Evolutionary conservation across 495 filamentous ascomycete species (phyloP).

Genomic region (Penicillium ochrochloron): DNA sequence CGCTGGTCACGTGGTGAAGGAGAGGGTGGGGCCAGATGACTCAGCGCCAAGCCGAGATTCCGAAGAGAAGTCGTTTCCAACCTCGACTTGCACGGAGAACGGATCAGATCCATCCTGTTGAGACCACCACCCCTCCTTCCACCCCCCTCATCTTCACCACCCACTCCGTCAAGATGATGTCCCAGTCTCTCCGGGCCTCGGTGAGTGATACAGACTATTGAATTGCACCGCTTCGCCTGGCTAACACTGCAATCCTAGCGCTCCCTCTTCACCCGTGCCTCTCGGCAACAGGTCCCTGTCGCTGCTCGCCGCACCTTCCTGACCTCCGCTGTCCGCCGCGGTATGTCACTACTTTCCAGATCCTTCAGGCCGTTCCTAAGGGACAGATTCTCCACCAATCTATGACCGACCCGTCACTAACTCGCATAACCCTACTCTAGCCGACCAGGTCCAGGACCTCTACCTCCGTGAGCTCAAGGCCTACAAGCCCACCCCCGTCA

Average conservation of each 20-base stretch:
- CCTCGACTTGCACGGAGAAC: slow-evolving; percentile 39
- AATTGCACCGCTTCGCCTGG: slow-evolving; percentile 15
- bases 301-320: slow-evolving; percentile 83
- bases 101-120: slow-evolving; percentile 42
- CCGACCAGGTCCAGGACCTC: slow-evolving; percentile 94
- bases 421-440: slow-evolving; percentile 50
- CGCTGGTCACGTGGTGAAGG: slow-evolving; percentile 24
- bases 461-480: slow-evolving; percentile 92
- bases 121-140: slow-evolving; percentile 32
- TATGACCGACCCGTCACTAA: slow-evolving; percentile 21
- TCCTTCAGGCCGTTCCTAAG: background rate
- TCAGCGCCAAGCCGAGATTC: slow-evolving; percentile 39
- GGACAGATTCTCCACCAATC: background rate
- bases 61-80: slow-evolving; percentile 42
- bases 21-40: slow-evolving; percentile 18
- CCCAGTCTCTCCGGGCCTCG: slow-evolving; percentile 68
- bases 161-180: slow-evolving; percentile 63
- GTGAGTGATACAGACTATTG: slow-evolving; percentile 48
- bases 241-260: slow-evolving; percentile 58
- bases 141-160: slow-evolving; percentile 32
- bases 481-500: slow-evolving; percentile 86
- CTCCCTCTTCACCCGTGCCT: slow-evolving; percentile 77
- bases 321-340: slow-evolving; percentile 49
- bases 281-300: slow-evolving; percentile 69
- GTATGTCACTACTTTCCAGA: slow-evolving; percentile 33